A percentile compares a stretch with the other conserved stretches of the same genome.
Evolutionary conservation across 257 asterid species (phyloP).

Genomic region (Solanum virginianum): DNA sequence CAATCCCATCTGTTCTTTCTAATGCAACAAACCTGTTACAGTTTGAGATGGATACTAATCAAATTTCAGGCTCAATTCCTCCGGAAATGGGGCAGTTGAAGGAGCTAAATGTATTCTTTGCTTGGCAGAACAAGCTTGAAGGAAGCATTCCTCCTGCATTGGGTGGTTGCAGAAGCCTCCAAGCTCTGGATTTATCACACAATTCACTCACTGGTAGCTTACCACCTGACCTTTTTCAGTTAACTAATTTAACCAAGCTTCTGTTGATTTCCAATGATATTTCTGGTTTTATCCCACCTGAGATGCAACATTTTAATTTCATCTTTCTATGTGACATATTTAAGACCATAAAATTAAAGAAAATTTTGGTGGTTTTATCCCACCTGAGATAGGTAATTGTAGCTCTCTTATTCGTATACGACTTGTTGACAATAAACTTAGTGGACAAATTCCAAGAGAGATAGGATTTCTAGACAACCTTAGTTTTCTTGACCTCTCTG

Average conservation of each 20-base stretch:
- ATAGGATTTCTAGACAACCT: slow-evolving; percentile 37
- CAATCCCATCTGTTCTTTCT: slow-evolving; percentile 58
- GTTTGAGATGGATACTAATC: slow-evolving; percentile 61
- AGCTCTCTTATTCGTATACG: slow-evolving; percentile 48
- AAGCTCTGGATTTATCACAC: slow-evolving; percentile 58
- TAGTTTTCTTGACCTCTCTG: slow-evolving; percentile 66
- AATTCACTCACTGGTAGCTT: slow-evolving; percentile 53
- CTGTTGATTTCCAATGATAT: slow-evolving; percentile 49
- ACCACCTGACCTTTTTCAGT: slow-evolving; percentile 45
- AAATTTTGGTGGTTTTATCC: slow-evolving; percentile 53
- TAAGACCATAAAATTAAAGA: too few species aligned
- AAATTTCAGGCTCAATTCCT: slow-evolving; percentile 54
- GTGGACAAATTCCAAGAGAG: slow-evolving; percentile 51
- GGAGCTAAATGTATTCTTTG: slow-evolving; percentile 49
- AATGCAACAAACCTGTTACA: slow-evolving; percentile 46
- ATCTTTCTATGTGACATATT: too few species aligned
- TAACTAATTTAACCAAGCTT: slow-evolving; percentile 53
- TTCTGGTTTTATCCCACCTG: slow-evolving; percentile 57
- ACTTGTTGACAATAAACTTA: slow-evolving; percentile 41
- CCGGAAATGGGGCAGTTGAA: slow-evolving; percentile 40
- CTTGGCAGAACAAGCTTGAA: slow-evolving; percentile 71
- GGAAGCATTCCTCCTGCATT: slow-evolving; percentile 53
- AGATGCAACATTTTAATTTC: too few species aligned
- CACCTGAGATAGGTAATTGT: slow-evolving; percentile 58
- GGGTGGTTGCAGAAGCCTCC: slow-evolving; percentile 58